Percentiles rank a stretch among this genome's conserved stretches.
These are phyloP conservation scores for Phaeosphaeriaceae sp. DNA, from an alignment of 2,329 filamentous ascomycete genomes.

Conservation along the genomic window DNA sequence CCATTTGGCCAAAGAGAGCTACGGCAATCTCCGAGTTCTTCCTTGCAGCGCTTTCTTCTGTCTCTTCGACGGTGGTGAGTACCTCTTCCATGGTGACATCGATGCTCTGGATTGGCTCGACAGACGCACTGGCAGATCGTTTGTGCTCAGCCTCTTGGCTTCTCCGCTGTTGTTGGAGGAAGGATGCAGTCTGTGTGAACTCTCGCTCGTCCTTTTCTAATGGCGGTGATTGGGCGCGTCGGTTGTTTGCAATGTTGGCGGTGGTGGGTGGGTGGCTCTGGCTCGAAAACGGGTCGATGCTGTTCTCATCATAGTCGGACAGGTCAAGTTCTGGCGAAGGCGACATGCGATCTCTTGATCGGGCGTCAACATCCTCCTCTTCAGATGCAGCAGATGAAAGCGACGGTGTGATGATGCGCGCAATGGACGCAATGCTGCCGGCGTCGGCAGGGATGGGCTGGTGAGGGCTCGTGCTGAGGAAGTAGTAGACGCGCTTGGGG, in stretches of 20 bases:
- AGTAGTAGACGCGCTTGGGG: constrained; percentile 95
- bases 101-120: constrained; percentile 37
- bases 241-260: constrained; percentile 61
- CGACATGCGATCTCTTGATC: constrained; percentile 71
- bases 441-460: constrained; percentile 77
- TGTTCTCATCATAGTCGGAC: constrained; percentile 79
- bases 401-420: constrained; percentile 79
- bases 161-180: constrained; percentile 67
- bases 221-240: constrained; percentile 81
- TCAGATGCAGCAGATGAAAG: constrained; percentile 81
- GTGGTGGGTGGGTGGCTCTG: constrained; percentile 50
- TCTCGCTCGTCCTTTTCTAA: constrained; percentile 95
- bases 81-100: constrained; percentile 48
- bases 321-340: constrained; percentile 94
- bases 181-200: constrained; percentile 93
- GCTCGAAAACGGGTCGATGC: constrained; percentile 65
- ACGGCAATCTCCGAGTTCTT: constrained; percentile 58
- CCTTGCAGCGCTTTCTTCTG: constrained; percentile 56
- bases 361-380: constrained; percentile 65
- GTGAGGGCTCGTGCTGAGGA: constrained; percentile 84
- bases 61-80: constrained; percentile 49
- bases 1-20: constrained; percentile 56
- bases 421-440: constrained; percentile 56
- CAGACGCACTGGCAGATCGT: constrained; percentile 49
- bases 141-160: constrained; percentile 50